Evolutionary conservation across 1,284 basidiomycete species (phyloP).

Genomic region (Trametes polyzona): DNA sequence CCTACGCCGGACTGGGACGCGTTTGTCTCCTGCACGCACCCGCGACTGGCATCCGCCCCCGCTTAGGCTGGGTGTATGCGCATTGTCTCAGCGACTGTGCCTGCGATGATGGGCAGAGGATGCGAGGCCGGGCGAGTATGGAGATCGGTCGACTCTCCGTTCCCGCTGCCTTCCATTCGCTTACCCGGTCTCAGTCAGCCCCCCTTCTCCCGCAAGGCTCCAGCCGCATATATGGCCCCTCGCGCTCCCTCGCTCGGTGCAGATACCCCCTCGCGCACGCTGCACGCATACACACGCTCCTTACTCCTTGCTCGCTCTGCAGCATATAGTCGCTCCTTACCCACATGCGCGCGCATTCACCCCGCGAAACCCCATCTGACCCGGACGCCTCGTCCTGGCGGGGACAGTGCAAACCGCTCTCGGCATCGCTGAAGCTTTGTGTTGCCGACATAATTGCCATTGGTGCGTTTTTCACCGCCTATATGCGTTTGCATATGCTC

Average conservation of each 20-base stretch:
- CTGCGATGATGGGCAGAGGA: background rate
- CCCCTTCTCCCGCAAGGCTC: background rate
- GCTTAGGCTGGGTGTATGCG: slow-evolving; percentile 3
- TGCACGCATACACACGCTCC: background rate
- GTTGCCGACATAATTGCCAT: slow-evolving; percentile 8
- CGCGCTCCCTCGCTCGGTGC: background rate
- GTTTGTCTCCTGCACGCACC: background rate
- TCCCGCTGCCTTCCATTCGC: slow-evolving; percentile 8
- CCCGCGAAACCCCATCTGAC: background rate
- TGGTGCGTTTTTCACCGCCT: background rate
- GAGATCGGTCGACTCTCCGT: background rate
- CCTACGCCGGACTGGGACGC: background rate
- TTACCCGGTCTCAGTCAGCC: slow-evolving; percentile 10
- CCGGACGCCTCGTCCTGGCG: background rate
- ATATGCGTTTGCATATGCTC: background rate
- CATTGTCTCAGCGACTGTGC: slow-evolving; percentile 2
- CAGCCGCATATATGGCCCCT: slow-evolving; percentile 9
- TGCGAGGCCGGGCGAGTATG: too few species aligned
- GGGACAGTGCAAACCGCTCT: slow-evolving; percentile 9
- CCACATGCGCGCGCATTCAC: background rate
- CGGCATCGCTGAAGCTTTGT: slow-evolving; percentile 11
- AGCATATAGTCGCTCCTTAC: slow-evolving; percentile 12
- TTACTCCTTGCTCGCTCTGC: slow-evolving; percentile 4
- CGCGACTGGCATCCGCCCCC: background rate
- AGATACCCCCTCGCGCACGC: background rate